phyloP scores from a whole-genome alignment of 2,329 filamentous ascomycete species.

The Aspergillus fijiensis region DNA sequence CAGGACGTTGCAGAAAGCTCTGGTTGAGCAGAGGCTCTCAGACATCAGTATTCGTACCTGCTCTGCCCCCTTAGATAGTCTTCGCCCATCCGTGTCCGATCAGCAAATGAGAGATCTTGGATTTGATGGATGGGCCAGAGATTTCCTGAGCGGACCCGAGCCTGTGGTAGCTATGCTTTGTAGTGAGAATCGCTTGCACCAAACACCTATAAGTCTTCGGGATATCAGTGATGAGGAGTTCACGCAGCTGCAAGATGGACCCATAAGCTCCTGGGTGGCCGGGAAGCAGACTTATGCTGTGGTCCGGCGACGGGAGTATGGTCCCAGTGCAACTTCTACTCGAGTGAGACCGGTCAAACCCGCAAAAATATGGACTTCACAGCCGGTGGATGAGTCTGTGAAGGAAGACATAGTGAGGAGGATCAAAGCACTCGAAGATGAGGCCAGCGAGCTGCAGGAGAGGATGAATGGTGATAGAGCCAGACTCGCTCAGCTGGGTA shows the following conservation, averaged over 20 bases:
- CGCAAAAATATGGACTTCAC: slow-evolving; percentile 73
- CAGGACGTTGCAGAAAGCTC: slow-evolving; percentile 64
- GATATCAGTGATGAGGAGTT: slow-evolving; percentile 69
- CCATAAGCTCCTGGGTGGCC: slow-evolving; percentile 69
- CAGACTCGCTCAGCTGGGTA: slow-evolving; percentile 22
- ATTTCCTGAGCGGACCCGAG: slow-evolving; percentile 77
- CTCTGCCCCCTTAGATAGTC: slow-evolving; percentile 54
- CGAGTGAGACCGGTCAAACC: slow-evolving; percentile 59
- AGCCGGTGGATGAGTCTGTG: slow-evolving; percentile 63
- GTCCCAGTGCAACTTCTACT: slow-evolving; percentile 69
- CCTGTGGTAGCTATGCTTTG: slow-evolving; percentile 88
- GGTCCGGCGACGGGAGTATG: slow-evolving; percentile 75
- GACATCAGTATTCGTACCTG: slow-evolving; percentile 70
- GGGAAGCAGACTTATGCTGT: slow-evolving; percentile 64
- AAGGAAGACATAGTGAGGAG: slow-evolving; percentile 61
- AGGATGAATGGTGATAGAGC: slow-evolving; percentile 32
- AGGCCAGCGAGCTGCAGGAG: slow-evolving; percentile 37
- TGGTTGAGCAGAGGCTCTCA: slow-evolving; percentile 64
- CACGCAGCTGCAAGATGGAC: slow-evolving; percentile 59
- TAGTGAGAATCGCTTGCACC: slow-evolving; percentile 66
- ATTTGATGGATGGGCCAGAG: slow-evolving; percentile 76
- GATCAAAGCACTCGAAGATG: slow-evolving; percentile 43
- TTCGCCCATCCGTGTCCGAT: slow-evolving; percentile 54
- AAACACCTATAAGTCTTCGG: slow-evolving; percentile 62
- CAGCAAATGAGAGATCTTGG: slow-evolving; percentile 60